Base-by-base conservation (phyloP, 345 rosid genomes). In the Sonneratia caseolaris region DNA sequence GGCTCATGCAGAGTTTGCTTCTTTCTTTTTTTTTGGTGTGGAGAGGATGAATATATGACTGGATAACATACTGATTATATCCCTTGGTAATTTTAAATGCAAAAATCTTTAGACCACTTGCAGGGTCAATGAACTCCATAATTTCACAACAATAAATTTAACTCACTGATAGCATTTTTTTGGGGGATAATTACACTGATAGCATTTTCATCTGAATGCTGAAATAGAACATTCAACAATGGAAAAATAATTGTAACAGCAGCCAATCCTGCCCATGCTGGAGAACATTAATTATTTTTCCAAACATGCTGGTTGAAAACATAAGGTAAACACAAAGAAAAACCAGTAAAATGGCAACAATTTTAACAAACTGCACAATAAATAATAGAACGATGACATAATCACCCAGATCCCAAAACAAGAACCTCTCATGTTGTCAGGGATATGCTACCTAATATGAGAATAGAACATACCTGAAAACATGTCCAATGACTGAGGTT, bases 401-500 rank as follows among this genome's bases (percentile, higher is more conserved):
- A 40, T 67, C 70, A 21, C 51, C 49, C 10, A 5, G 51, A 67
- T 40, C 27, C 53, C 13, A 67, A 12, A 8, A 19, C n/a, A 42
- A 12, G 24, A 67, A 67, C 51, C 36, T 27, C 16, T 62, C 7
- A 27, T 32, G 14, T 62, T 62, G 37, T n/a, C 38, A 27, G 18
- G 2, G 32, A 62, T 32, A 22, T 18, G 37, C 19, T n/a, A 35
- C 7, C 38, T 21, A 65, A 66, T 16, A 35, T 27, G 11, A 37
- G 7, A 45, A 21, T 2, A 69, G 64, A 42, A 51, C 72, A 71
- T 74, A 75, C 98, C 98, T 89, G 91, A 94, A 94, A 74, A 94
- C 92, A 80, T 94, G 98, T 45, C 98, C 97, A 32, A 85, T 84
- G 16, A 94, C 98, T 53, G 97, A 94, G 53, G 98, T 91, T 18